A percentile compares a stretch with the other conserved stretches of the same genome.
These are phyloP conservation scores for Teratosphaeriaceae sp. DNA, from an alignment of 2,329 filamentous ascomycete genomes.

Conservation along the genomic window DNA sequence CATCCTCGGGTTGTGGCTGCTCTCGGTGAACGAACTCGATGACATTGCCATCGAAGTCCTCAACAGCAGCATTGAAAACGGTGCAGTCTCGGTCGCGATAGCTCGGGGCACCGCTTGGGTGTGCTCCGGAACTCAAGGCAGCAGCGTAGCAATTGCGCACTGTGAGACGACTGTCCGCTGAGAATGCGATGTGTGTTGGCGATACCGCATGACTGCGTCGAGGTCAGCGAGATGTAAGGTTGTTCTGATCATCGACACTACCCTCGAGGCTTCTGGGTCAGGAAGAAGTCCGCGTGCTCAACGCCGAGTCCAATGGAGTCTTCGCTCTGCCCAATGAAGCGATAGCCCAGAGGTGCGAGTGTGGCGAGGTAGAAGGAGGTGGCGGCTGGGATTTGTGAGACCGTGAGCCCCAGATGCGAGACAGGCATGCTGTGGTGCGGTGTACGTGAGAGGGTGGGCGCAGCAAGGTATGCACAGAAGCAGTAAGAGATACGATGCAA, in stretches of 20 bases:
- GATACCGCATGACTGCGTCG: slow-evolving; percentile 19
- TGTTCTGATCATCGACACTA: slow-evolving; percentile 28
- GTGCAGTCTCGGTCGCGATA: slow-evolving; percentile 47
- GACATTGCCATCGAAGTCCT: slow-evolving; percentile 77
- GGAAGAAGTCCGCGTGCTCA: slow-evolving; percentile 56
- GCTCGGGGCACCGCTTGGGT: slow-evolving; percentile 51
- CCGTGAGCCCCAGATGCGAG: slow-evolving; percentile 58
- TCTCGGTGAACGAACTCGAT: slow-evolving; percentile 66
- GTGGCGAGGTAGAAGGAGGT: slow-evolving; percentile 78
- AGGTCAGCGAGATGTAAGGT: slow-evolving; percentile 8
- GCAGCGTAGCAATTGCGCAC: slow-evolving; percentile 67
- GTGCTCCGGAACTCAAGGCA: slow-evolving; percentile 59
- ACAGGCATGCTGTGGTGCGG: slow-evolving; percentile 46
- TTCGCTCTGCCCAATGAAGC: slow-evolving; percentile 58
- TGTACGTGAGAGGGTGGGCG: not conserved
- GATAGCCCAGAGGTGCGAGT: slow-evolving; percentile 70
- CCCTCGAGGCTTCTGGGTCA: slow-evolving; percentile 55
- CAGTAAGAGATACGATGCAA: too few species aligned
- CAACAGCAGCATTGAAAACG: slow-evolving; percentile 57
- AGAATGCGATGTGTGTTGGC: slow-evolving; percentile 48
- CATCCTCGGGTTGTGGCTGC: slow-evolving; percentile 25
- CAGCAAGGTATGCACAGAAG: too few species aligned
- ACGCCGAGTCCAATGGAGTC: slow-evolving; percentile 57
- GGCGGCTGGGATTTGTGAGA: slow-evolving; percentile 70
- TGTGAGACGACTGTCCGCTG: slow-evolving; percentile 57